phyloP scores from a whole-genome alignment of 208 protist genomes.

The Tritrichomonas foetus region DNA sequence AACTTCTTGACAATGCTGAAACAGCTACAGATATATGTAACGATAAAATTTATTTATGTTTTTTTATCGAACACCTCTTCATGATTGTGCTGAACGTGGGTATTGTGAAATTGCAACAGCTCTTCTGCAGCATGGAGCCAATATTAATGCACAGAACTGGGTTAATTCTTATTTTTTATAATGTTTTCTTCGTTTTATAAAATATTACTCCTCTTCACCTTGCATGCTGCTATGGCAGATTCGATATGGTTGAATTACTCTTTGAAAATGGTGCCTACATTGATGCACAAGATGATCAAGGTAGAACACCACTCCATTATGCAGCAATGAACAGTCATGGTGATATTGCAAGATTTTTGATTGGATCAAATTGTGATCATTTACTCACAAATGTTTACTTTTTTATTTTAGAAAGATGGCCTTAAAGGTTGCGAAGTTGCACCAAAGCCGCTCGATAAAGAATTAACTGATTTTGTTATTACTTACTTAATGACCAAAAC shows the following conservation, averaged over 20 bases:
- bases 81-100: conserved; percentile 1
- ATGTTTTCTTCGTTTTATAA: background rate
- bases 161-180: background rate
- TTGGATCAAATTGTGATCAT: background rate
- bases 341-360: background rate
- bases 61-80: conserved; percentile 5
- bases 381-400: background rate
- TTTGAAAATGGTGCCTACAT: background rate
- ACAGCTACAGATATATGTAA: conserved; percentile 5
- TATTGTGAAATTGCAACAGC: background rate
- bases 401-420: too few relatives aligned
- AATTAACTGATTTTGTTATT: conserved; percentile 9
- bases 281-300: conserved; percentile 25
- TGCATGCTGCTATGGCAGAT: background rate
- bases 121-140: background rate
- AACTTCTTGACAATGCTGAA: background rate
- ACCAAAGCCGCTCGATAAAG: background rate
- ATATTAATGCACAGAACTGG: conserved; percentile 30
- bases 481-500: background rate
- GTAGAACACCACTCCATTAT: background rate
- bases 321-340: background rate
- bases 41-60: conserved; percentile 4
- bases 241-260: background rate
- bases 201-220: background rate
- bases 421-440: background rate